Conservation (phyloP, 129 eudicot genomes). For the Ambrosia trifida region DNA sequence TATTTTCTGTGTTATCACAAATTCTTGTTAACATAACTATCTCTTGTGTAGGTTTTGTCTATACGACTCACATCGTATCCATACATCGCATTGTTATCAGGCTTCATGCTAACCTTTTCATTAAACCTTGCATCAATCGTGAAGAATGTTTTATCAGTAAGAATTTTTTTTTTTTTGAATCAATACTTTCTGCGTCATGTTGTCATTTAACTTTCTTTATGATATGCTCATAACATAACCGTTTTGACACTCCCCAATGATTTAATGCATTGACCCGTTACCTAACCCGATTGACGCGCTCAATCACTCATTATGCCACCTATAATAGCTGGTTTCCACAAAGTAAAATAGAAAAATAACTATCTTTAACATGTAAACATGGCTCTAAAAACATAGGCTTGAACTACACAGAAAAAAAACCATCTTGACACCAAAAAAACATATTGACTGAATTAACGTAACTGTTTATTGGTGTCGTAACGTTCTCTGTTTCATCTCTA, state of each 20-base stretch:
- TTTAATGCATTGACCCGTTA: too few species aligned
- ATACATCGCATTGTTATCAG: conserved; percentile 47
- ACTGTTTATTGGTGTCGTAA: background rate
- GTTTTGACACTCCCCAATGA: background rate
- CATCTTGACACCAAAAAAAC: too few species aligned
- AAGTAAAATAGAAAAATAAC: too few species aligned
- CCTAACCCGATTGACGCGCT: background rate
- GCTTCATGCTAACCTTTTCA: conserved; percentile 33
- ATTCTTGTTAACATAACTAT: background rate
- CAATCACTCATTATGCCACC: background rate
- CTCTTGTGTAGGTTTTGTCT: conserved; percentile 48
- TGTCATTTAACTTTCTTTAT: background rate
- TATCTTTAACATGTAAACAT: too few species aligned
- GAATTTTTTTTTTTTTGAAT: conserved; percentile 18
- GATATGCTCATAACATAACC: background rate
- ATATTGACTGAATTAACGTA: too few species aligned
- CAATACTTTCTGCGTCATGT: background rate
- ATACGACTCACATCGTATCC: conserved; percentile 75
- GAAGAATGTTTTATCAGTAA: conserved; percentile 75
- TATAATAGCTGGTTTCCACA: too few species aligned
- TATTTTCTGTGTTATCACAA: background rate
- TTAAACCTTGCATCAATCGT: conserved; percentile 64
- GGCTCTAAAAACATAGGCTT: too few species aligned
- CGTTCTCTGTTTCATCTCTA: background rate
- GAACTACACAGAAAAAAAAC: too few species aligned